Conservation (phyloP, 345 rosid species). For the Pistacia atlantica region DNA sequence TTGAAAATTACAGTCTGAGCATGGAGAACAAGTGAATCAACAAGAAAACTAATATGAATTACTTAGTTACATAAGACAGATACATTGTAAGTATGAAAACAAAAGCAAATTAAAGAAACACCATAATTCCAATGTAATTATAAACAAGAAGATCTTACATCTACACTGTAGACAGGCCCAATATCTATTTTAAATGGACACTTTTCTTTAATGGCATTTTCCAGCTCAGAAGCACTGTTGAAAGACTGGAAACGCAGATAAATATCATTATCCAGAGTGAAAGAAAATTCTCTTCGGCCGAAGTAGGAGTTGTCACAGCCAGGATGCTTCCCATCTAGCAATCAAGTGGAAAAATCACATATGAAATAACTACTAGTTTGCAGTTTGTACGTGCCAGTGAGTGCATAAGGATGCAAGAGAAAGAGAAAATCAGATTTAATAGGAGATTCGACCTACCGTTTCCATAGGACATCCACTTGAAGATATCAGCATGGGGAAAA, state of each 20-base stretch:
- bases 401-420: neutral
- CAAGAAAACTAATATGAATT: neutral
- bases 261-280: conserved; percentile 77
- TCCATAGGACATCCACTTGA: conserved; percentile 93
- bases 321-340: conserved; percentile 89
- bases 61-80: neutral
- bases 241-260: conserved; percentile 78
- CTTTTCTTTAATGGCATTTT: conserved; percentile 57
- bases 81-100: neutral
- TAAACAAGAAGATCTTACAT: conserved; percentile 45
- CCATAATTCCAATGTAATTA: no score
- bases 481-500: conserved; percentile 76
- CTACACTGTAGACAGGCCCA: conserved; percentile 85
- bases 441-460: conserved; percentile 53
- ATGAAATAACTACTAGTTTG: neutral
- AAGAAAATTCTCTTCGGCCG: conserved; percentile 85
- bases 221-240: conserved; percentile 58
- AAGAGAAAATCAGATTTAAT: neutral
- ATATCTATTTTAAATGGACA: conserved; percentile 89
- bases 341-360: neutral
- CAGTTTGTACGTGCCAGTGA: neutral
- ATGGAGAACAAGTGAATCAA: neutral
- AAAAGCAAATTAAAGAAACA: neutral
- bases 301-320: conserved; percentile 76
- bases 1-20: neutral